Conservation (phyloP, 2,329 filamentous ascomycete species). For the Daldinia sp. region DNA sequence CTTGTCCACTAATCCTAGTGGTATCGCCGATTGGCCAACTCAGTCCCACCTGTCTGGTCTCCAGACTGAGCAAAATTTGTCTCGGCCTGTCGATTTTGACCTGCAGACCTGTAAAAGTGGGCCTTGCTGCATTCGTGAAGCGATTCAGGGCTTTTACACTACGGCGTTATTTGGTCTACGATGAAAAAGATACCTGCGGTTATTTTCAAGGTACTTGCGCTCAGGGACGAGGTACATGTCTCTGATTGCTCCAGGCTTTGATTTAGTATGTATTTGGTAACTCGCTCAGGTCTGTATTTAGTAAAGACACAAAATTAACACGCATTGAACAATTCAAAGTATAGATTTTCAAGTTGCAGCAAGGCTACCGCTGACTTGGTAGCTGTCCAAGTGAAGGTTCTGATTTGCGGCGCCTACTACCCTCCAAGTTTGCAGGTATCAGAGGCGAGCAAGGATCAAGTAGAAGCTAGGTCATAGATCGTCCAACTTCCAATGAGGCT, state of each 20-base stretch:
- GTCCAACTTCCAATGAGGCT: conserved; percentile 24
- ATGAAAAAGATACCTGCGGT: conserved; percentile 30
- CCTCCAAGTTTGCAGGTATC: conserved; percentile 11
- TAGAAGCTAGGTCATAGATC: conserved; percentile 27
- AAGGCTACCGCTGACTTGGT: conserved; percentile 3
- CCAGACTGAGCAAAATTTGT: conserved; percentile 46
- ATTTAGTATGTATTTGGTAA: not conserved
- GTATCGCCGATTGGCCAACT: conserved; percentile 42
- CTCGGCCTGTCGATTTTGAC: conserved; percentile 39
- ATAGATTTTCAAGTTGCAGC: conserved; percentile 6
- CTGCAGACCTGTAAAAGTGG: conserved; percentile 41
- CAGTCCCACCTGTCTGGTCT: conserved; percentile 40
- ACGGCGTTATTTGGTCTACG: conserved; percentile 28
- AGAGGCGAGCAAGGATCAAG: conserved; percentile 16
- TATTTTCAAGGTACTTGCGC: conserved; percentile 29
- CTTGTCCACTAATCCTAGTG: conserved; percentile 15
- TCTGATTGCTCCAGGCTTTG: not conserved
- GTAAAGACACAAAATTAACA: not conserved
- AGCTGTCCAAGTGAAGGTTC: conserved; percentile 4
- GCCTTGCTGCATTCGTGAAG: conserved; percentile 37
- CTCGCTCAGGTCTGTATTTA: not conserved
- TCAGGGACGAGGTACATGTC: conserved; percentile 18
- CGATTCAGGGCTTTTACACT: conserved; percentile 32
- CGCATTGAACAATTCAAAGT: not conserved
- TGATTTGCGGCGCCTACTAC: conserved; percentile 24